Percentiles rank a stretch among this genome's conserved stretches.
Evolutionary conservation across 371 early-diverging fungal species (phyloP).

Genomic region (Blakeslea trispora): DNA sequence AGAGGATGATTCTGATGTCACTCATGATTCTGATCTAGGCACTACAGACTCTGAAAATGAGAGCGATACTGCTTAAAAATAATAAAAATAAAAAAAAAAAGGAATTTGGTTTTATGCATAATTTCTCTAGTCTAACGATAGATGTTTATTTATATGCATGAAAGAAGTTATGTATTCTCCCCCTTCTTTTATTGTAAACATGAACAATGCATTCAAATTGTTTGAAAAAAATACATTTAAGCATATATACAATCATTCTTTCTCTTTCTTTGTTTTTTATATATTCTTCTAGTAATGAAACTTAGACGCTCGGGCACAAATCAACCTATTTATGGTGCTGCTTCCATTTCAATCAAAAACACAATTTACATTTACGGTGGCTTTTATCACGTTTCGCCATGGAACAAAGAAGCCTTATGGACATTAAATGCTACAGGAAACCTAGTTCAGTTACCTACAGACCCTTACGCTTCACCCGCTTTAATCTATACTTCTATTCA

Average conservation of each 20-base stretch:
- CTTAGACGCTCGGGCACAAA: slow-evolving; percentile 18
- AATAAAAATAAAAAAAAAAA: not conserved
- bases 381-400: slow-evolving; percentile 31
- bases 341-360: slow-evolving; percentile 22
- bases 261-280: too few relatives aligned
- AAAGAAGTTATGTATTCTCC: too few relatives aligned
- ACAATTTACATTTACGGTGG: slow-evolving; percentile 37
- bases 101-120: too few relatives aligned
- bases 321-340: slow-evolving; percentile 32
- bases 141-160: too few relatives aligned
- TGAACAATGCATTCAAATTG: too few relatives aligned
- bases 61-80: not conserved
- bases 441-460: slow-evolving; percentile 27
- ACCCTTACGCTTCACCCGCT: slow-evolving; percentile 35
- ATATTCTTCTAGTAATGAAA: too few relatives aligned
- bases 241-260: too few relatives aligned
- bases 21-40: not conserved
- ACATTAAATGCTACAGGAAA: slow-evolving; percentile 2
- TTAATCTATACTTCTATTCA: slow-evolving; percentile 28
- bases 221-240: too few relatives aligned
- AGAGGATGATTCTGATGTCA: slow-evolving; percentile 9
- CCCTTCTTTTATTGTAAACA: too few relatives aligned
- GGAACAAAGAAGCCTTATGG: slow-evolving; percentile 41
- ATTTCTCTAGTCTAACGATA: too few relatives aligned
- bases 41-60: not conserved